phyloP scores from a whole-genome alignment of 495 filamentous ascomycete species.

The Aspergillus kassunensis region DNA sequence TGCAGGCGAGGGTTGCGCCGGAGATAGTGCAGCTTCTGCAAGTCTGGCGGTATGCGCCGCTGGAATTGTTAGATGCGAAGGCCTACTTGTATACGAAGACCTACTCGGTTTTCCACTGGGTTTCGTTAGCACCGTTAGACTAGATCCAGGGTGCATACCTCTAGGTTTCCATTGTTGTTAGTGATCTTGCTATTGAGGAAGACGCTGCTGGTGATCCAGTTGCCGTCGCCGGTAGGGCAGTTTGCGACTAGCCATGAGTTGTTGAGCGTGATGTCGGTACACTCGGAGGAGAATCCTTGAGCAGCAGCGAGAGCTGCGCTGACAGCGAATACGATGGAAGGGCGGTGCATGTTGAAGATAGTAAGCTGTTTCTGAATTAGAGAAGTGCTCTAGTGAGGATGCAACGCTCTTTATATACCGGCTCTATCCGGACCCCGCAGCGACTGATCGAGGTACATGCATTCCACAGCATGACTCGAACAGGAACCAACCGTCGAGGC shows the following conservation, averaged over 20 bases:
- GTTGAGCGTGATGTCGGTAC: not conserved
- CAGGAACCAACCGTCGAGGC: too few relatives aligned
- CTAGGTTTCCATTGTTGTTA: not conserved
- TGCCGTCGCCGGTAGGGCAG: slow-evolving; percentile 1
- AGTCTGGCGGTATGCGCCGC: not conserved
- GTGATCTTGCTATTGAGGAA: not conserved
- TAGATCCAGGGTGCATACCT: not conserved
- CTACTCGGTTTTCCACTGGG: too few relatives aligned
- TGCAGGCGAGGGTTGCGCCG: not conserved
- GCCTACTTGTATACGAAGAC: too few relatives aligned
- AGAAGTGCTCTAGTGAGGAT: too few relatives aligned
- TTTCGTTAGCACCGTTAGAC: too few relatives aligned
- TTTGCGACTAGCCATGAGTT: not conserved
- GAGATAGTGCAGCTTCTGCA: not conserved
- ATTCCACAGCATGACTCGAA: too few relatives aligned
- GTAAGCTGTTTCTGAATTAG: too few relatives aligned
- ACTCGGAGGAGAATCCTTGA: slow-evolving; percentile 1
- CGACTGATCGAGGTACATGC: too few relatives aligned
- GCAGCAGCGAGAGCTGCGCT: not conserved
- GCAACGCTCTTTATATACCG: not conserved
- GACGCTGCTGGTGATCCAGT: slow-evolving; percentile 6
- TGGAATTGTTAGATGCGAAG: not conserved
- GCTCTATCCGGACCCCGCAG: too few relatives aligned
- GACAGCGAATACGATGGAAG: not conserved
- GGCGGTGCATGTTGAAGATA: too few relatives aligned